A percentile compares a stretch with the other conserved stretches of the same genome.
Conservation (phyloP, 768 basidiomycete species). For the Rhizopogon roseolus region DNA sequence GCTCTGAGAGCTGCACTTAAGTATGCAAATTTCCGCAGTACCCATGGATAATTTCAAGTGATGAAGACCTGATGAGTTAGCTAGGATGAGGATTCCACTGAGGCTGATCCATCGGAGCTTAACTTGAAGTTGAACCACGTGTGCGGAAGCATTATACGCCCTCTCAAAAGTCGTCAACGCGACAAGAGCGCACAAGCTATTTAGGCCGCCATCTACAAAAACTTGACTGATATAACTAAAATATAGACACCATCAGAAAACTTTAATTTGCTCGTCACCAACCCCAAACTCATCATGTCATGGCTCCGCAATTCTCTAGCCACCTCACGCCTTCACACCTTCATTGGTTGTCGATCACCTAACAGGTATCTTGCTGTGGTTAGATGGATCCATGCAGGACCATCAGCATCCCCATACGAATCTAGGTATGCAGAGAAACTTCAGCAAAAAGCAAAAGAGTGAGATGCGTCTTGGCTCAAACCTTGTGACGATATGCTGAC, state of each 20-base stretch:
- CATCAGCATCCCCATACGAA: constrained; percentile 21
- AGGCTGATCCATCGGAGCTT: too few relatives aligned
- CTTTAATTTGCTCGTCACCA: neutral
- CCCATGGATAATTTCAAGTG: too few relatives aligned
- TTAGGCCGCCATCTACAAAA: too few relatives aligned
- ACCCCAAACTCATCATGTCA: neutral
- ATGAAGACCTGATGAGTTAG: too few relatives aligned
- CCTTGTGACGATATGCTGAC: constrained; percentile 11
- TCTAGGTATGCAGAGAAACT: constrained; percentile 70
- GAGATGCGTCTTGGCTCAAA: constrained; percentile 26
- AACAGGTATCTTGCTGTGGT: neutral
- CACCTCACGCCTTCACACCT: neutral
- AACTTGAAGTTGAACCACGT: too few relatives aligned
- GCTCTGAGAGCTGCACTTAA: neutral
- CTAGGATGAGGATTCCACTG: too few relatives aligned
- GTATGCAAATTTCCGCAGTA: neutral
- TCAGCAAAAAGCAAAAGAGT: constrained; percentile 59
- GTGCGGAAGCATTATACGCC: too few relatives aligned
- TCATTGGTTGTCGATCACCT: neutral
- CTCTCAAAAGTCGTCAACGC: too few relatives aligned
- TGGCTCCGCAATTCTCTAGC: neutral
- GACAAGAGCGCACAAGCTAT: too few relatives aligned
- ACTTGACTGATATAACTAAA: too few relatives aligned
- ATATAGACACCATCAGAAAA: neutral
- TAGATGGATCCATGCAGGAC: constrained; percentile 13